Evolutionary conservation across 1,139 yeast species (phyloP), one percentile per base, ranked within the genome.

Genomic region (Pichia sp.): DNA sequence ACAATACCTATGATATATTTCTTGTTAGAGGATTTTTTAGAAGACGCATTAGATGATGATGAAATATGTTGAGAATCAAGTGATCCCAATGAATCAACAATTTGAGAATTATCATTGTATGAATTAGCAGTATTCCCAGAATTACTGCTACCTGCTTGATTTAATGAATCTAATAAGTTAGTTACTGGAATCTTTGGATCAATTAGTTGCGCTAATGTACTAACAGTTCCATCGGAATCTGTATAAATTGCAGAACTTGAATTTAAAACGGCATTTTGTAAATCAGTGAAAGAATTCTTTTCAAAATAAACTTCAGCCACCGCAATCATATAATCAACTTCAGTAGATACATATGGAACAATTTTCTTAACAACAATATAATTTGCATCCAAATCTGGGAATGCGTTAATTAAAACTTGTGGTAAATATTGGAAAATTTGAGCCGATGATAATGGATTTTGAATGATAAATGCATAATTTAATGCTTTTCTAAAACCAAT

Each of bases 271-370:
- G 70, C 64, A 35, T 63, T 62, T 49, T 75, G 74, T 56, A 85
- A 70, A 0, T 68, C 62, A 15, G 61, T 59, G 18, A 81, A 69
- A 16, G 74, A 67, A 15, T 64, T 64, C n/a, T 68, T 62, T 42
- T 87, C 87, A 72, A 82, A 83, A 60, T 80, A 83, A 46, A 83
- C 85, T 62, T 82, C 86, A 18, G 92, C 92, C 52, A 85, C 85
- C 0, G 90, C 81, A 48, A 83, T 82, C 41, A 84, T 74, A 62
- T 84, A 84, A 47, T 65, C 66, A 41, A 67, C 67, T 13, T 64
- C 64, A 1, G 65, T 43, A 3, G 85, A 75, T 4, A 79, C 71
- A 59, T 76, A 81, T 39, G 94, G 92, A 49, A 82, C 78, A 58
- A 85, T 71, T 64, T 81, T 77, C 53, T 70, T 69, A 39, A 83